Evolutionary conservation across 176 grass and related monocot species (phyloP), one percentile per base, ranked within the genome.

Genomic region (Tuctoria greenei): DNA sequence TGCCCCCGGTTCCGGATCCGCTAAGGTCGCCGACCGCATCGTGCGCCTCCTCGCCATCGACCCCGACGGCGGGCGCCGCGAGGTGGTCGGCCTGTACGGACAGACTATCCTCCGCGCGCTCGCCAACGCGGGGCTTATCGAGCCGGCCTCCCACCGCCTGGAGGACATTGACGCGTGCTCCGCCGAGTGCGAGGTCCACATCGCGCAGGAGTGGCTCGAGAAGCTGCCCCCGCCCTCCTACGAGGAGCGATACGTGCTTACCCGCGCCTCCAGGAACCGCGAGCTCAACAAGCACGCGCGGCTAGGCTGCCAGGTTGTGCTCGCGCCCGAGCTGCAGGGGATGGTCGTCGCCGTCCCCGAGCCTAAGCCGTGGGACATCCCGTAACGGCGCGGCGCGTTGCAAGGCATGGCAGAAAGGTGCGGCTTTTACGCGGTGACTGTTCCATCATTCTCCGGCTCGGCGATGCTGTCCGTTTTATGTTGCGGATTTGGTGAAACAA

Each of bases 161-260:
- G 95, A 99, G 85, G 95, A 99, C 0, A 99, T 99, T 73, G 95
- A 99, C 61, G 95, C 95, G 5, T 99, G 92, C 87, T 88, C 87
- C 39, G 91, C 92, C 43, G 92, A 90, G 80, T 99, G 95, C 79
- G 95, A 99, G 85, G 95, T 99, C 61, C 95, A 95, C 77, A 88
- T 99, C 85, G 89, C 92, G 54, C 95, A 98, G 82, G 91, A 98
- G 82, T 98, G 95, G 95, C 95, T 98, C 38, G 86, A 98, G 4
- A 98, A 98, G 84, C 77, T 94, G 46, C 95, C 95, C 8, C 82
- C 89, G 15, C 20, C 86, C 11, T 89, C 91, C 73, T 92, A 95
- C 56, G 89, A 95, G 61, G 92, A 99, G 80, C 77, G 76, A 5
- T 92, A 92, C 64, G 81, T 99, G 64, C 89, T 99, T 77, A 95